These are phyloP conservation scores for Candida taoyuanica DNA, from an alignment of 805 yeast genomes.

Conservation along the genomic window DNA sequence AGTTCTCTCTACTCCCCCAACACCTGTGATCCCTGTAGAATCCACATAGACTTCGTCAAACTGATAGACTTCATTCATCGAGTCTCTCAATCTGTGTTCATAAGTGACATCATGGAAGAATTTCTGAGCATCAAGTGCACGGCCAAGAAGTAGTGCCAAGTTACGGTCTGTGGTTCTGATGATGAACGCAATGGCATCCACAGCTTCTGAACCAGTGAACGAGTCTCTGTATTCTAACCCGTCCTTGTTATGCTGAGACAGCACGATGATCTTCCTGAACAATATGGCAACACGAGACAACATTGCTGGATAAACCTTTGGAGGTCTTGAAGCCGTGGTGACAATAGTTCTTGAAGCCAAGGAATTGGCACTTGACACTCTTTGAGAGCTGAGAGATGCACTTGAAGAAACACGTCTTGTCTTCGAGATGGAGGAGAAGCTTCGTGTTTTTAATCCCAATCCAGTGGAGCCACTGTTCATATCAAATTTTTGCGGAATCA, in stretches of 20 bases:
- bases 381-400: constrained; percentile 23
- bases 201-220: constrained; percentile 91
- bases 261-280: constrained; percentile 62
- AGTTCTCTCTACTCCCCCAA: constrained; percentile 33
- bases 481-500: constrained; percentile 43
- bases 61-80: constrained; percentile 81
- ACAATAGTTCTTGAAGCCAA: constrained; percentile 39
- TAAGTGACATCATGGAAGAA: constrained; percentile 94
- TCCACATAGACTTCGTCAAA: constrained; percentile 55
- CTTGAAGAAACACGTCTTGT: constrained; percentile 24
- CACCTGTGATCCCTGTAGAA: constrained; percentile 5
- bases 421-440: constrained; percentile 36
- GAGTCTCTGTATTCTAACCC: constrained; percentile 90
- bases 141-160: constrained; percentile 80
- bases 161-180: constrained; percentile 89
- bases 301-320: constrained; percentile 85
- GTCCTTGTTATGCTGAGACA: constrained; percentile 81
- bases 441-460: constrained; percentile 41
- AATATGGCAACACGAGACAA: constrained; percentile 78
- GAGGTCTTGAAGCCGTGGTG: constrained; percentile 42
- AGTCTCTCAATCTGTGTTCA: constrained; percentile 88
- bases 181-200: constrained; percentile 80
- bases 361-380: constrained; percentile 23
- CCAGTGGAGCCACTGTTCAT: constrained; percentile 27
- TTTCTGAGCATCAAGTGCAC: constrained; percentile 91